Conservation (phyloP, 352 stramenopile species). For the Thalassiosira livingstoniorum region DNA sequence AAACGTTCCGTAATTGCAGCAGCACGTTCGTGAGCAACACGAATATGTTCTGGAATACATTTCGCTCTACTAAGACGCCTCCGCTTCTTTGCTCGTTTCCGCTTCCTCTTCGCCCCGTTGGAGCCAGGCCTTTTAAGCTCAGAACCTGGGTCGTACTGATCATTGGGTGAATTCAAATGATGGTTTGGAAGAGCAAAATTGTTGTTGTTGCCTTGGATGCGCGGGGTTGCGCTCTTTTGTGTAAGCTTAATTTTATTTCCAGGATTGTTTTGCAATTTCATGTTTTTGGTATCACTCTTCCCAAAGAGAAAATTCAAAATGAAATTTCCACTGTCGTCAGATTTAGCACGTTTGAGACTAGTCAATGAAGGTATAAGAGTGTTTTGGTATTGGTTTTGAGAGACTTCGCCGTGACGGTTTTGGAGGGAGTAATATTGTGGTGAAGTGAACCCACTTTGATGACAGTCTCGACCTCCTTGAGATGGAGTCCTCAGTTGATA, state of each 20-base stretch:
- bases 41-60: conserved; percentile 67
- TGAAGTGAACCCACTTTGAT: too few relatives aligned
- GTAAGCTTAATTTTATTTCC: too few relatives aligned
- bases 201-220: not conserved
- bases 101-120: too few relatives aligned
- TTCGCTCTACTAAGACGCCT: conserved; percentile 7
- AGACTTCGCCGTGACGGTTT: conserved; percentile 23
- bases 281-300: not conserved
- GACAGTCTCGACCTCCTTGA: too few relatives aligned
- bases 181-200: not conserved
- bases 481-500: too few relatives aligned
- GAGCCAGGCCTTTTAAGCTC: too few relatives aligned
- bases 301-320: conserved; percentile 49
- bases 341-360: conserved; percentile 1
- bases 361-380: conserved; percentile 8
- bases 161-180: too few relatives aligned
- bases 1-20: conserved; percentile 81
- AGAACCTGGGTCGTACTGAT: too few relatives aligned
- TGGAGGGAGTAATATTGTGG: conserved; percentile 61
- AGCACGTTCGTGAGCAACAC: conserved; percentile 72
- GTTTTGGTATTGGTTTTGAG: too few relatives aligned
- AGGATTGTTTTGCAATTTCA: not conserved
- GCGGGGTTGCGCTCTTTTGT: not conserved
- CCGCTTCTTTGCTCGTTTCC: conserved; percentile 23
- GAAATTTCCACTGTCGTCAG: conserved; percentile 33